phyloP scores from a whole-genome alignment of 495 filamentous ascomycete species.

The Bacidia rubella region DNA sequence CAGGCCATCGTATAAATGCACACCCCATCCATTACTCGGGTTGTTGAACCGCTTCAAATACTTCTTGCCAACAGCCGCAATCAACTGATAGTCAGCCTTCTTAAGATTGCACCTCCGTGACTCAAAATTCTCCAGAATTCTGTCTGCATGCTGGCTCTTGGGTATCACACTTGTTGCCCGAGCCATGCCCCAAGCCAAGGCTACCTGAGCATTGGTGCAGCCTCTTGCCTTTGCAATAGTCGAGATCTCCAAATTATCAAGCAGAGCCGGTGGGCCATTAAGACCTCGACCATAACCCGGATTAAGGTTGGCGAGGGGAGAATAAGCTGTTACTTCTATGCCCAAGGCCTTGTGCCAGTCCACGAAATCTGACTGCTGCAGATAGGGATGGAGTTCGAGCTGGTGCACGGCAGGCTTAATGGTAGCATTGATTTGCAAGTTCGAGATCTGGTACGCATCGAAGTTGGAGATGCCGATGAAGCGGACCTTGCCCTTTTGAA shows the following conservation, averaged over 20 bases:
- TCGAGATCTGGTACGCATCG: slow-evolving; percentile 30
- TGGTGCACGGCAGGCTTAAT: slow-evolving; percentile 43
- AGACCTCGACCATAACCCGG: slow-evolving; percentile 29
- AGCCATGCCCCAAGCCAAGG: slow-evolving; percentile 38
- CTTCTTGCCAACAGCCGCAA: slow-evolving; percentile 20
- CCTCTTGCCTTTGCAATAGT: slow-evolving; percentile 32
- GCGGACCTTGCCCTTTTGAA: slow-evolving; percentile 39
- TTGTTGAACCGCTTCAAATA: slow-evolving; percentile 25
- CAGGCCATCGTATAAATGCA: slow-evolving; percentile 24
- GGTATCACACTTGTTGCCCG: slow-evolving; percentile 40
- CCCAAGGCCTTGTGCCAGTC: slow-evolving; percentile 33
- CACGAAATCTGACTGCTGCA: slow-evolving; percentile 37
- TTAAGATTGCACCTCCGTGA: slow-evolving; percentile 15
- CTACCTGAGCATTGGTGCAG: slow-evolving; percentile 34
- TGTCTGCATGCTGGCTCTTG: slow-evolving; percentile 35
- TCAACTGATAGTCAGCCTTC: slow-evolving; percentile 17
- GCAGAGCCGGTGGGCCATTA: slow-evolving; percentile 21
- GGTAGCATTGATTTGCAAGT: slow-evolving; percentile 25
- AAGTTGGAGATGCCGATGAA: slow-evolving; percentile 49
- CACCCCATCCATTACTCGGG: slow-evolving; percentile 22
- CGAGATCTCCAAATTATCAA: slow-evolving; percentile 20
- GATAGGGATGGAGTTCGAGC: slow-evolving; percentile 51
- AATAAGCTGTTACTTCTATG: slow-evolving; percentile 47
- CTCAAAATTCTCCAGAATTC: slow-evolving; percentile 39
- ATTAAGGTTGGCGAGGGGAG: slow-evolving; percentile 40